Evolutionary conservation across 805 yeast genomes (phyloP).

Genomic region (Candida boleticola): DNA sequence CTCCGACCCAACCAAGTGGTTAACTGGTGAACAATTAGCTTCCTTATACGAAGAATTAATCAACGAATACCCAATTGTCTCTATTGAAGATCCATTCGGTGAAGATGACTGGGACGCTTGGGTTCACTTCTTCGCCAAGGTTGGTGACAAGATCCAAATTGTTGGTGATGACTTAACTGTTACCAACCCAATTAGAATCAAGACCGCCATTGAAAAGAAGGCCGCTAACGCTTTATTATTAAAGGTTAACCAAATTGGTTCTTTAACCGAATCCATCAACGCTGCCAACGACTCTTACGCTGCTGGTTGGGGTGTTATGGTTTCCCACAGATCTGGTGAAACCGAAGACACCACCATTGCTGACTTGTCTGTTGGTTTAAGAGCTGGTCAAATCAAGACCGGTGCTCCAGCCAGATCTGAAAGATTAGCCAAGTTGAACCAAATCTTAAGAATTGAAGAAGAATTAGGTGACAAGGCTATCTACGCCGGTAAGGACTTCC

Average conservation of each 20-base stretch:
- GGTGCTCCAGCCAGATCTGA: constrained; percentile 25
- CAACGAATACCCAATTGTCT: constrained; percentile 19
- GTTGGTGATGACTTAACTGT: constrained; percentile 24
- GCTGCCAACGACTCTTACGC: constrained; percentile 16
- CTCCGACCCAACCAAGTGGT: constrained; percentile 14
- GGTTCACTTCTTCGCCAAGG: constrained; percentile 13
- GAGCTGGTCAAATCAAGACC: constrained; percentile 21
- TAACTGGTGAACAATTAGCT: constrained; percentile 19
- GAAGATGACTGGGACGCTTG: constrained; percentile 25
- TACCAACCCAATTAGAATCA: constrained; percentile 19
- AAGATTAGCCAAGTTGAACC: constrained; percentile 22
- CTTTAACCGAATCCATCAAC: constrained; percentile 18
- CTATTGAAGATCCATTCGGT: constrained; percentile 22
- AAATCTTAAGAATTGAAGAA: constrained; percentile 21
- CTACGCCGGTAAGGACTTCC: constrained; percentile 17
- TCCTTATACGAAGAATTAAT: constrained; percentile 15
- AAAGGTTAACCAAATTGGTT: constrained; percentile 23
- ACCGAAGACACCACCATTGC: constrained; percentile 23
- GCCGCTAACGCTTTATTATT: constrained; percentile 20
- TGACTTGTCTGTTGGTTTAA: constrained; percentile 20
- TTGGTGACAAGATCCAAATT: constrained; percentile 14
- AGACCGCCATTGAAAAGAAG: constrained; percentile 18
- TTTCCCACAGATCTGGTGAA: constrained; percentile 24
- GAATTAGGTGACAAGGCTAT: constrained; percentile 17
- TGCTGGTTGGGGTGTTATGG: constrained; percentile 20